Evolutionary conservation across 768 basidiomycete genomes (phyloP).

Genomic region (Psilocybe cyanescens): DNA sequence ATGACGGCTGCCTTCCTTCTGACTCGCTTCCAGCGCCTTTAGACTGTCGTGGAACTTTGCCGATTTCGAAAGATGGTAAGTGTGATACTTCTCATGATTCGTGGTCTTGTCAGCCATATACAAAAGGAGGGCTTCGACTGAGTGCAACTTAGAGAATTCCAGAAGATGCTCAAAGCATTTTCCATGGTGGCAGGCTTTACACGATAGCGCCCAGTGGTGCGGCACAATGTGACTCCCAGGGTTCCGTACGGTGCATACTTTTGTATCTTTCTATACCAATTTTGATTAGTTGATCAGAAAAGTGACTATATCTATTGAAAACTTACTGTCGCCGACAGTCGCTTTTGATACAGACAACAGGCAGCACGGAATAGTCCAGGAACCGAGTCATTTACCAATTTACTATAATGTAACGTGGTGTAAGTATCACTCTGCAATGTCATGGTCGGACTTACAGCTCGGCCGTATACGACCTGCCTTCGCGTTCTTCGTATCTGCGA

Average conservation of each 20-base stretch:
- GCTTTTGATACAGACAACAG: slow-evolving; percentile 27
- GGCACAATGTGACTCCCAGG: slow-evolving; percentile 23
- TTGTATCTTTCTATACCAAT: slow-evolving; percentile 8
- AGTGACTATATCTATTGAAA: background rate
- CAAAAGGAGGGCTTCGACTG: slow-evolving; percentile 38
- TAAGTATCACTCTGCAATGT: background rate
- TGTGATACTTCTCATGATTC: slow-evolving; percentile 35
- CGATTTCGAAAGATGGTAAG: slow-evolving; percentile 27
- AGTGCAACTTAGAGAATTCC: slow-evolving; percentile 36
- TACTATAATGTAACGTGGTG: background rate
- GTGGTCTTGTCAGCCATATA: slow-evolving; percentile 25
- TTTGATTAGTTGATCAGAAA: no score
- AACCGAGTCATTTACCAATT: background rate
- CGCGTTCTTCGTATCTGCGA: slow-evolving; percentile 6
- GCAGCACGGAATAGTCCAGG: slow-evolving; percentile 32
- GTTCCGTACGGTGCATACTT: slow-evolving; percentile 2
- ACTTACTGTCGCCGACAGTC: slow-evolving; percentile 10
- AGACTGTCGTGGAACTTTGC: slow-evolving; percentile 20
- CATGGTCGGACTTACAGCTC: slow-evolving; percentile 10
- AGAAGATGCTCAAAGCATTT: slow-evolving; percentile 45
- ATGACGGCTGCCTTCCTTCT: slow-evolving; percentile 37
- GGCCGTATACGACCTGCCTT: slow-evolving; percentile 3
- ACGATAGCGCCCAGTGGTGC: slow-evolving; percentile 31
- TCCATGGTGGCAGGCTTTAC: slow-evolving; percentile 43
- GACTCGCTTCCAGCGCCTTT: slow-evolving; percentile 19